Evolutionary conservation across 2,329 filamentous ascomycete species (phyloP), one percentile per base, ranked within the genome.

Genomic region (Nigrospora oryzae): DNA sequence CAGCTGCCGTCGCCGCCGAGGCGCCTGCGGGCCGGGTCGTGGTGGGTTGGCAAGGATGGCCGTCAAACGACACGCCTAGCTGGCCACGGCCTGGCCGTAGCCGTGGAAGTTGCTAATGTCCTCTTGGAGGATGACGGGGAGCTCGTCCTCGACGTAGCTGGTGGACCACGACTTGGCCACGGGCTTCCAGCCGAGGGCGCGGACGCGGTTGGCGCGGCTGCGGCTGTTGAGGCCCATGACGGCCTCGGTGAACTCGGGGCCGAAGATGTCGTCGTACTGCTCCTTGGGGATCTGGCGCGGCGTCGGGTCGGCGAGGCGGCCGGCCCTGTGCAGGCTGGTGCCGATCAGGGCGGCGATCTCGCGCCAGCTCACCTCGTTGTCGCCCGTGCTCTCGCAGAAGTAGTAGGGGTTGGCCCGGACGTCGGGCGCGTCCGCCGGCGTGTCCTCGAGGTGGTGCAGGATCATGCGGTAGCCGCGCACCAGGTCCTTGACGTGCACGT

Each of bases 401-500:
- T 67, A 74, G 53, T 74, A 75, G 0, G 69, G 70, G 47, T 74
- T 71, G 31, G 62, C 46, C 2, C 68, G 51, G 1, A 65, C 48
- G 8, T 64, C 54, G 2, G 51, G 46, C 12, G 34, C 43, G 8
- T 52, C 46, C 0, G 60, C 46, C 3, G 58, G 43, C 0, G 56
- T 49, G 8, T 51, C 38, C 46, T 74, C 71, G 15, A 74, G 56
- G 46, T 64, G 62, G 50, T 72, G 69, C n/a, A 75, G 53, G 1
- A 75, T 48, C 0, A 61, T 56, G 8, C 70, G 51, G 49, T 73
- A 74, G 0, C 58, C 71, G 5, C 66, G 52, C 4, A 70, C 70
- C 2, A 75, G 57, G 52, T 75, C 71, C 15, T 58, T 44, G 8
- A 75, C 71, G 51, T 75, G 73, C 30, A 75, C 59, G 39, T 66